phyloP scores from a whole-genome alignment of 2,329 filamentous ascomycete genomes.

The Epichloe sylvatica region DNA sequence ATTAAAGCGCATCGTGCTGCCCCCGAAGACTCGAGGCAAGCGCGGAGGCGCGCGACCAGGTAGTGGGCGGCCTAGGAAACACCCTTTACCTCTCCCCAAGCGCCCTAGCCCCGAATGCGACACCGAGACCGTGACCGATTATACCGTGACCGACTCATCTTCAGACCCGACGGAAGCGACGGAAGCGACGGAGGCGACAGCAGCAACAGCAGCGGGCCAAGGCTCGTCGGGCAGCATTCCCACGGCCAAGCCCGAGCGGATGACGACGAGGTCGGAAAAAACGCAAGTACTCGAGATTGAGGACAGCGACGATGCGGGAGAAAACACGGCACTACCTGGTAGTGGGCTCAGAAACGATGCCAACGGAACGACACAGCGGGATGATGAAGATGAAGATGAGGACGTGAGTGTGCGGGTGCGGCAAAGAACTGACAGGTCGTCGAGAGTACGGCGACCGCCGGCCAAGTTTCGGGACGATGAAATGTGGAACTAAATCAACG shows the following conservation, averaged over 20 bases:
- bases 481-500: conserved; percentile 8
- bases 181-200: neutral
- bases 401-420: conserved; percentile 19
- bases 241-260: conserved; percentile 1
- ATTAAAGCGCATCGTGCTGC: conserved; percentile 10
- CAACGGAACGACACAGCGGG: conserved; percentile 2
- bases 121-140: no score
- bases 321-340: neutral
- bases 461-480: conserved; percentile 24
- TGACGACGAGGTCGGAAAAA: neutral
- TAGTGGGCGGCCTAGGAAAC: conserved; percentile 26
- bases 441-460: conserved; percentile 20
- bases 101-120: neutral
- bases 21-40: conserved; percentile 25
- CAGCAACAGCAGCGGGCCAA: neutral
- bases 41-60: conserved; percentile 25
- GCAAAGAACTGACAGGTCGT: conserved; percentile 13
- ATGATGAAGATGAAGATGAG: conserved; percentile 10
- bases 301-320: conserved; percentile 15
- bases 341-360: neutral
- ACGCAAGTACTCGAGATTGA: conserved; percentile 13
- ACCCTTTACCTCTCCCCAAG: conserved; percentile 15
- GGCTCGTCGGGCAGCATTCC: neutral
- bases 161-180: no score
- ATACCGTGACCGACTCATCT: no score